Percentiles rank a stretch among this genome's conserved stretches.
phyloP scores from a whole-genome alignment of 768 basidiomycete genomes.

The Phlegmacium glaucopus region DNA sequence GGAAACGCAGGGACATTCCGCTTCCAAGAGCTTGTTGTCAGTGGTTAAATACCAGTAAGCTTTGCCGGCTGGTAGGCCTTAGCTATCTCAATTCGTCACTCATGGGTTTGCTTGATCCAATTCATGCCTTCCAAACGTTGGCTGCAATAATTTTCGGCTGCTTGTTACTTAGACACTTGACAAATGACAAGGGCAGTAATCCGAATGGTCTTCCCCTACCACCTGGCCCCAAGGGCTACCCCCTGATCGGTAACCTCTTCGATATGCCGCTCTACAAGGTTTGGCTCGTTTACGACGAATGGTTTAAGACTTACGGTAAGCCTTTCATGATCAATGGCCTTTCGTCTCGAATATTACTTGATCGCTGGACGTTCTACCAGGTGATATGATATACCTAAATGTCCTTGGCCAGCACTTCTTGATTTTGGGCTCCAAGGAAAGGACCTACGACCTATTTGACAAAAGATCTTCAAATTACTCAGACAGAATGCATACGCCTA shows the following conservation, averaged over 20 bases:
- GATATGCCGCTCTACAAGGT: slow-evolving; percentile 22
- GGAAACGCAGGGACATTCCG: too few relatives aligned
- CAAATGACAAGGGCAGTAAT: too few relatives aligned
- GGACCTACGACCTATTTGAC: slow-evolving; percentile 49
- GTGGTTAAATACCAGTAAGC: too few relatives aligned
- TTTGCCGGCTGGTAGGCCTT: too few relatives aligned
- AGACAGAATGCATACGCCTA: slow-evolving; percentile 40
- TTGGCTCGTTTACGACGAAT: slow-evolving; percentile 28
- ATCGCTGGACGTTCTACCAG: too few relatives aligned
- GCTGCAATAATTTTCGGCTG: too few relatives aligned
- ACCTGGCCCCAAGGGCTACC: slow-evolving; percentile 29
- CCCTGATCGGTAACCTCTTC: slow-evolving; percentile 26
- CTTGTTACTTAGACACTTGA: too few relatives aligned
- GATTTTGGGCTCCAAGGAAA: slow-evolving; percentile 25
- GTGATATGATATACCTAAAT: slow-evolving; percentile 50
- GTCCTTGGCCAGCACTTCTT: slow-evolving; percentile 34
- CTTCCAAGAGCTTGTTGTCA: too few relatives aligned
- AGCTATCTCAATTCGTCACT: too few relatives aligned
- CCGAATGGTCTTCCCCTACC: slow-evolving; percentile 5
- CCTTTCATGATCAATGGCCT: neutral
- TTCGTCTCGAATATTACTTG: neutral
- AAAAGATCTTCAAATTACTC: slow-evolving; percentile 53
- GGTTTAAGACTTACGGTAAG: slow-evolving; percentile 29
- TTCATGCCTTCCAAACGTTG: too few relatives aligned
- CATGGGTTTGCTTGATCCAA: too few relatives aligned